Base-by-base conservation (phyloP, 2,329 filamentous ascomycete genomes). In the Colletotrichum kahawae region DNA sequence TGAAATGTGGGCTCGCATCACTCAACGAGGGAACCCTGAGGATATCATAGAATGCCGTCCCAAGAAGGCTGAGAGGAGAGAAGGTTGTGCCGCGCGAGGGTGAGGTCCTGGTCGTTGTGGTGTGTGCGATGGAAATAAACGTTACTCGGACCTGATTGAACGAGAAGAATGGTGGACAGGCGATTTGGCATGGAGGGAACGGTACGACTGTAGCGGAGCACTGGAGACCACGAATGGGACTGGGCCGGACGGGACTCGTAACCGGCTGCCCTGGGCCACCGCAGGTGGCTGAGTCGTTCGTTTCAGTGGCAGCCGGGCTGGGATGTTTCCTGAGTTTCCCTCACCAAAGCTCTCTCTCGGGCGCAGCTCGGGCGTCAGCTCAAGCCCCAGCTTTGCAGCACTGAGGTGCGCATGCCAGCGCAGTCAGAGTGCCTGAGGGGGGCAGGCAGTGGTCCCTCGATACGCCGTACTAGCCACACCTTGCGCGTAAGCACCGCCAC, bases 1-100 rank as follows among this genome's bases (percentile, higher is more conserved):
- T 72, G 72, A 71, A 75, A 71, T 75, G 75, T 72, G 75, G 75
- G 59, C 57, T 75, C 59, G 65, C 70, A 74, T 70, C 65, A 76
- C 31, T 48, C 59, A 66, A 76, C 67, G 71, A 36, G 66, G 65
- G 59, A 56, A 64, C 63, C 73, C 59, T 72, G 57, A 57, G 34
- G 27, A 64, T 59, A 72, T 67, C 34, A 66, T 68, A 51, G 29
- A 67, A 43, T 57, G 34, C 57, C 67, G 43, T 48, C 43, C 57
- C 34, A 21, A 34, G 38, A 71, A 67, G 62, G 36, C 68, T 62
- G 62, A 65, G 31, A 18, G 51, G 70, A 33, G 43, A 59, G 69
- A 68, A 64, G 56, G 56, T 67, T 71, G 56, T 67, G 65, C 70
- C 65, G 66, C 9, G 18, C 24, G 65, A 43, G 31, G 70, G 51